Evolutionary conservation across 73 alveolate species (phyloP), one percentile per base, ranked within the genome.

Genomic region (Uronychia binucleata): DNA sequence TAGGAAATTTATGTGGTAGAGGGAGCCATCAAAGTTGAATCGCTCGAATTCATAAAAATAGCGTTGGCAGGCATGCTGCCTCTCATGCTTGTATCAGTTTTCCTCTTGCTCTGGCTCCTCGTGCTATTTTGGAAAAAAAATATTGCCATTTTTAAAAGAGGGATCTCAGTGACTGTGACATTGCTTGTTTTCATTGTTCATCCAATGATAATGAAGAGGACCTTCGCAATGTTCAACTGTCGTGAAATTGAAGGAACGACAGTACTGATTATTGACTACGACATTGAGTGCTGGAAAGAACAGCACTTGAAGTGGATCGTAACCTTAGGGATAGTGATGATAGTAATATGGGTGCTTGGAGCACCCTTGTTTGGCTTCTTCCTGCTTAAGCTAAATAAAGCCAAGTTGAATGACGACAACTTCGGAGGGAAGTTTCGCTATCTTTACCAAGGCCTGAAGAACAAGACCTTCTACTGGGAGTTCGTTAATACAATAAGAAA

Each of bases 321-420:
- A 27, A n/a, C 31, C 1, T 0, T 34, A 29, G 87, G 77, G 28
- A 1, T 80, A 19, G 77, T 79, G n/a, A 58, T 80, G 59, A 31
- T 80, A 11, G 60, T 58, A 0, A 26, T 80, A 1, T 80, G 87
- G 87, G 87, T 35, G 0, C 11, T 80, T 46, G 87, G 87, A 26
- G 79, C 79, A 80, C 79, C 87, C 1, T 1, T 80, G 1, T 13
- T 31, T 19, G 87, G 74, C 19, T 58, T 80, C 28, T 19, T 80
- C 31, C 34, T 80, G 29, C 87, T 80, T 27, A 46, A 57, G 26
- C 34, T 46, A 58, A 27, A 80, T 30, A 34, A 59, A 30, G 13
- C 33, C 1, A 28, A 31, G 1, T 30, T 80, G 28, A 79, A 58
- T 1, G 59, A 80, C 27, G 80, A 1, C 13, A 19, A 46, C 5